These are phyloP conservation scores for Pisolithus albus DNA, from an alignment of 768 basidiomycete species.

Conservation along the genomic window DNA sequence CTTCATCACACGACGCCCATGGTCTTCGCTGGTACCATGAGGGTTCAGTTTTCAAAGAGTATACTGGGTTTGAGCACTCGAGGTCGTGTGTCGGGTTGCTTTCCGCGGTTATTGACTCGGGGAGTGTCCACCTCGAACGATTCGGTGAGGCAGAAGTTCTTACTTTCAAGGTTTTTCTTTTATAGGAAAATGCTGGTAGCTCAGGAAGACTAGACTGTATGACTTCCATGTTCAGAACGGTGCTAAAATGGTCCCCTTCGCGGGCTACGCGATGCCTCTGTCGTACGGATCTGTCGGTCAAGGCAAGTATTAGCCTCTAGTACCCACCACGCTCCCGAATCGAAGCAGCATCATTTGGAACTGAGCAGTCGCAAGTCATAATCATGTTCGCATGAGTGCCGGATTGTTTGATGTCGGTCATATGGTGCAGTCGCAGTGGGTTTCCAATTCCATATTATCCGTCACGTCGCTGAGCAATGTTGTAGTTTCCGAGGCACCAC, in stretches of 20 bases:
- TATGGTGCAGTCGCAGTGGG: slow-evolving; percentile 5
- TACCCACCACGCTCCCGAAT: too few relatives aligned
- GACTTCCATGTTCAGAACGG: slow-evolving; percentile 80
- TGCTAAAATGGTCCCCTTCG: slow-evolving; percentile 96
- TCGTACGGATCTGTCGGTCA: slow-evolving; percentile 78
- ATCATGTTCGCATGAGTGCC: slow-evolving; percentile 73
- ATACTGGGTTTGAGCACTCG: too few relatives aligned
- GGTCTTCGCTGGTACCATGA: too few relatives aligned
- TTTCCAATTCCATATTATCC: background rate
- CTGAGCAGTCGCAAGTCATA: slow-evolving; percentile 74
- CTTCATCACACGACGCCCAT: too few relatives aligned
- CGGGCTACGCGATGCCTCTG: slow-evolving; percentile 92
- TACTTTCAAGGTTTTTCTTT: background rate
- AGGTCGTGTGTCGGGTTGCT: too few relatives aligned
- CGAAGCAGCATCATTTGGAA: background rate
- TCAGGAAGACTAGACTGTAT: slow-evolving; percentile 69
- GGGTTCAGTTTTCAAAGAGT: too few relatives aligned
- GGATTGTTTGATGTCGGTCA: slow-evolving; percentile 97
- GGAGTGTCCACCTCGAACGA: slow-evolving; percentile 15
- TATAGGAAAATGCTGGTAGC: slow-evolving; percentile 21
- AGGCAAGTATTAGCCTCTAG: slow-evolving; percentile 36
- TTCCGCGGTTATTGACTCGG: slow-evolving; percentile 3
- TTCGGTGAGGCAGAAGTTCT: slow-evolving; percentile 8
- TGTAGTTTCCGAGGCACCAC: slow-evolving; percentile 75
- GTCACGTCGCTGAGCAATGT: background rate